Conservation (phyloP, 2,329 filamentous ascomycete species). For the Clarireedia monteithiana region DNA sequence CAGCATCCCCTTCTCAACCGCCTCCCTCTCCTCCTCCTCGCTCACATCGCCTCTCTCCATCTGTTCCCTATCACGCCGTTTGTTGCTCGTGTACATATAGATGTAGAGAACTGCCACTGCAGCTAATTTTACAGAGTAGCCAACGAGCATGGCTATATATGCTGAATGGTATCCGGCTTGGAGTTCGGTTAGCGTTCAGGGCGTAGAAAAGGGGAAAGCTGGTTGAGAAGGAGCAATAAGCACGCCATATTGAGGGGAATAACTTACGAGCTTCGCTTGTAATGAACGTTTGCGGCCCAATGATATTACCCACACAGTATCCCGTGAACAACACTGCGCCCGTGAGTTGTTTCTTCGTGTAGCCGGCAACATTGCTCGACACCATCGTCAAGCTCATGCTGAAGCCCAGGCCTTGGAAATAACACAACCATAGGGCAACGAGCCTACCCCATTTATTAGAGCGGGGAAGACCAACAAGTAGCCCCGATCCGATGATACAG, state of each 20-base stretch:
- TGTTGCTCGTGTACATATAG: slow-evolving; percentile 49
- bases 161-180: slow-evolving; percentile 29
- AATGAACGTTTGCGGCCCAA: slow-evolving; percentile 34
- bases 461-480: slow-evolving; percentile 44
- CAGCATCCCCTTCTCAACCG: slow-evolving; percentile 46
- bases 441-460: slow-evolving; percentile 48
- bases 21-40: slow-evolving; percentile 39
- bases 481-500: slow-evolving; percentile 44
- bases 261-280: slow-evolving; percentile 22
- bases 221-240: neutral
- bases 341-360: slow-evolving; percentile 47
- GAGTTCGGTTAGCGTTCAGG: neutral
- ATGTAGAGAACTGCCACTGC: slow-evolving; percentile 43
- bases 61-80: slow-evolving; percentile 37
- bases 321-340: slow-evolving; percentile 43
- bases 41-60: neutral
- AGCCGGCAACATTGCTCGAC: slow-evolving; percentile 44
- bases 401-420: slow-evolving; percentile 46
- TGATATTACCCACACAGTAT: slow-evolving; percentile 47
- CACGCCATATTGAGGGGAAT: no score
- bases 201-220: neutral
- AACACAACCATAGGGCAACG: slow-evolving; percentile 50
- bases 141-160: slow-evolving; percentile 41
- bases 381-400: slow-evolving; percentile 46
- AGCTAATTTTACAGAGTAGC: slow-evolving; percentile 44